A percentile compares a stretch with the other conserved stretches of the same genome.
These are phyloP conservation scores for Globisporangium spiculum DNA, from an alignment of 352 stramenopile species.

Conservation along the genomic window DNA sequence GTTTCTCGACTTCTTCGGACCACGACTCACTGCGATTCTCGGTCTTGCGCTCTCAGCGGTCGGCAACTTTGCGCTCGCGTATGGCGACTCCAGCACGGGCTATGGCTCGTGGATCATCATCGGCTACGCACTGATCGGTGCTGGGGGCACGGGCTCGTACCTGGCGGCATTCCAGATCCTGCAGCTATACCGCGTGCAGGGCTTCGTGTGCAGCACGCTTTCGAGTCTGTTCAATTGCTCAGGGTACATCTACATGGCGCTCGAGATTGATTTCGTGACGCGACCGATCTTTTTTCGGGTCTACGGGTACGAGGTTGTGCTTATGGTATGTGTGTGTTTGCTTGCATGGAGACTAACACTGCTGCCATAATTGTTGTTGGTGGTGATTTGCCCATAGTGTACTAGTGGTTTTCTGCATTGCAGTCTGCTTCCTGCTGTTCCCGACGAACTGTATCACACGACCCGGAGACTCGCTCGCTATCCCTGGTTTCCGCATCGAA, in stretches of 20 bases:
- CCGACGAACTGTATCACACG: slow-evolving; percentile 68
- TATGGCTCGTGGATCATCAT: slow-evolving; percentile 55
- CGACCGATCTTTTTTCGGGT: slow-evolving; percentile 49
- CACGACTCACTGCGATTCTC: slow-evolving; percentile 49
- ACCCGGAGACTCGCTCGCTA: slow-evolving; percentile 35
- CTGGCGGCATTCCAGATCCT: slow-evolving; percentile 79
- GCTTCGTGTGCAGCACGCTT: slow-evolving; percentile 72
- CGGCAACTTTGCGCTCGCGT: slow-evolving; percentile 60
- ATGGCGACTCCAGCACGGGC: slow-evolving; percentile 49
- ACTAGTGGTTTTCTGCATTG: slow-evolving; percentile 41
- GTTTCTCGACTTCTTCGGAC: slow-evolving; percentile 66
- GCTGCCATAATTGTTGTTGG: background rate
- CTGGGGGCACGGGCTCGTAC: slow-evolving; percentile 73
- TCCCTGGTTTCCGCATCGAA: slow-evolving; percentile 56
- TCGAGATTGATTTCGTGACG: slow-evolving; percentile 51
- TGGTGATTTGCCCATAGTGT: slow-evolving; percentile 22
- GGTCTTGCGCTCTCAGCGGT: slow-evolving; percentile 43
- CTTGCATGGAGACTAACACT: background rate
- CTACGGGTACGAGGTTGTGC: slow-evolving; percentile 33
- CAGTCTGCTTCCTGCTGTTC: slow-evolving; percentile 61
- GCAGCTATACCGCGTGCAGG: slow-evolving; percentile 73
- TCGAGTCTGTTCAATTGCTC: slow-evolving; percentile 86
- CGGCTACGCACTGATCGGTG: slow-evolving; percentile 66
- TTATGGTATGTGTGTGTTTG: background rate
- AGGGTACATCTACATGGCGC: slow-evolving; percentile 82